Evolutionary conservation across 140 eudicot species (phyloP), one percentile per base, ranked within the genome.

Genomic region (Anethum foeniculum): DNA sequence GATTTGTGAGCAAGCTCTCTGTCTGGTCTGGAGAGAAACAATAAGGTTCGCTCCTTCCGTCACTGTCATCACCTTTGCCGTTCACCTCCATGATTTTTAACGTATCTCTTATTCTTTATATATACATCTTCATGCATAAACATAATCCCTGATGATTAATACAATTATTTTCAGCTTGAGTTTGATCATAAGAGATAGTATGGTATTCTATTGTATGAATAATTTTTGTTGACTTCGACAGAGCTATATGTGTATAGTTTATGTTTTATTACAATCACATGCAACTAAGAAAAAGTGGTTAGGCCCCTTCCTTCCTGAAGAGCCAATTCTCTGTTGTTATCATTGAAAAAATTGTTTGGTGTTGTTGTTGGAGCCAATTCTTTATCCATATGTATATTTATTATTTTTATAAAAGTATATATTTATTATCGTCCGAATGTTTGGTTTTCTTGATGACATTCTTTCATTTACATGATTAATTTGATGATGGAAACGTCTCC

Each of bases 291-390:
- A 62, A 62, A 62, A 25, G 69, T 62, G 69, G 36, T 62, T 62
- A 62, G 69, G 69, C 69, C 27, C 15, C 68, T 60, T 60, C 68
- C 68, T 60, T 60, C 15, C 68, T 60, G 68, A 60, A 60, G 68
- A 60, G 68, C 68, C 68, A 60, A n/a, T 9, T 60, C 15, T 60
- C 68, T 60, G 14, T n/a, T 60, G 14, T n/a, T 9, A 58, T 58
- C 67, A 60, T 60, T 60, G 68, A 60, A 60, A 58, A 21, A 58
- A 58, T 21, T 60, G 34, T 62, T 25, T 60, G 32, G 68, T 60
- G 13, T 25, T n/a, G 32, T 21, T 60, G 68, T 34, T 34, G 38
- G 68, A 62, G 34, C 34, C 69, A 62, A 62, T 62, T 62, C 34
- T 62, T 25, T 62, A 11, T 62, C 69, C 69, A 11, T n/a, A 7